Percentiles rank a stretch among this genome's conserved stretches.
These are phyloP conservation scores for Alternaria gansuensis DNA, from an alignment of 2,329 filamentous ascomycete genomes.

Conservation along the genomic window DNA sequence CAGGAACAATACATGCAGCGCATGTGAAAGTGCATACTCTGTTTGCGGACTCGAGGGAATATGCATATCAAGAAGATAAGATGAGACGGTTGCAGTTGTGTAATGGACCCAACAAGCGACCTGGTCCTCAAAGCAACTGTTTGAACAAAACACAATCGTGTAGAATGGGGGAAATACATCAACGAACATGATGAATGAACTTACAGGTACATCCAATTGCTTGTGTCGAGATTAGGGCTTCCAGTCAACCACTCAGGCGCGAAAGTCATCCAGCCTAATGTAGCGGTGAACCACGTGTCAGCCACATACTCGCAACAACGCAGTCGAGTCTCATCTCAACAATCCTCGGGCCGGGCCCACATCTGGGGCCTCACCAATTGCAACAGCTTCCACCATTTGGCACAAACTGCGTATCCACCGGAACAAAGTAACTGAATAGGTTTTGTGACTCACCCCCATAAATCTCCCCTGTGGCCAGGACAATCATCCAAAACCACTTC, in stretches of 20 bases:
- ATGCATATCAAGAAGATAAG: background rate
- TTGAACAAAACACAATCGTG: background rate
- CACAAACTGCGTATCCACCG: slow-evolving; percentile 14
- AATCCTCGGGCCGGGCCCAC: slow-evolving; percentile 31
- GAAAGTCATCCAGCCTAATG: slow-evolving; percentile 69
- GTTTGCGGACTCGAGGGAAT: background rate
- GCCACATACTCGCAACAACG: slow-evolving; percentile 37
- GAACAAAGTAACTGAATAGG: slow-evolving; percentile 11
- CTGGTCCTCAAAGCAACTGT: background rate
- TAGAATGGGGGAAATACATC: background rate
- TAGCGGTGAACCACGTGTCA: slow-evolving; percentile 52
- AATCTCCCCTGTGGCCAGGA: slow-evolving; percentile 69
- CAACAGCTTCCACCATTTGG: slow-evolving; percentile 15
- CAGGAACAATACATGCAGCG: slow-evolving; percentile 12
- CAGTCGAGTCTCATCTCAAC: slow-evolving; percentile 31
- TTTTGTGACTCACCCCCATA: slow-evolving; percentile 62
- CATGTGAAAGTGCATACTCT: slow-evolving; percentile 2
- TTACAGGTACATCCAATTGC: slow-evolving; percentile 67
- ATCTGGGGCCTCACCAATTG: slow-evolving; percentile 30
- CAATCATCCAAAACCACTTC: slow-evolving; percentile 64
- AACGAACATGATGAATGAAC: slow-evolving; percentile 26
- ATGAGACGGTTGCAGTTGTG: background rate
- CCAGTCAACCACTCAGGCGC: slow-evolving; percentile 71
- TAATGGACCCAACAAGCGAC: slow-evolving; percentile 1
- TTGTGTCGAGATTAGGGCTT: slow-evolving; percentile 64